Percentiles rank a stretch among this genome's conserved stretches.
Evolutionary conservation across 2,329 filamentous ascomycete species (phyloP).

Genomic region (Fusarium oxysporum): DNA sequence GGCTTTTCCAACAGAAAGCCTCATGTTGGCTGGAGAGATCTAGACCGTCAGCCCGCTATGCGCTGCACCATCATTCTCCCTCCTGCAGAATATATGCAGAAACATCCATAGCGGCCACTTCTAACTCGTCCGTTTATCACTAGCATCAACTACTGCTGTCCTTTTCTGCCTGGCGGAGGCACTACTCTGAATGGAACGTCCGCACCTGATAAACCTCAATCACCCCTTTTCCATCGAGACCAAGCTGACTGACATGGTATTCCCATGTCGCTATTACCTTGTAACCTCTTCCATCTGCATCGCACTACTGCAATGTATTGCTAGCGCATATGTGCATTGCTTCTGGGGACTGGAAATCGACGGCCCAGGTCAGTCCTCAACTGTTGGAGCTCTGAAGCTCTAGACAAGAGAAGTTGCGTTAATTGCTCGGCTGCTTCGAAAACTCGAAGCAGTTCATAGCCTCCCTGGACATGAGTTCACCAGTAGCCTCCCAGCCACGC

Average conservation of each 20-base stretch:
- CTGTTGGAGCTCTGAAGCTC: slow-evolving; percentile 2
- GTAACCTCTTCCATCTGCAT: slow-evolving; percentile 35
- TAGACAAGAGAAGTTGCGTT: not conserved
- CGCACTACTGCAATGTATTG: slow-evolving; percentile 42
- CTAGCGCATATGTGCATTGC: slow-evolving; percentile 37
- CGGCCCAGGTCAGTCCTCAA: slow-evolving; percentile 31
- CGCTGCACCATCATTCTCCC: slow-evolving; percentile 25
- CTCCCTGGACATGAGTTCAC: not conserved
- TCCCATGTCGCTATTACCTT: slow-evolving; percentile 29
- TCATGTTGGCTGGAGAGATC: slow-evolving; percentile 17
- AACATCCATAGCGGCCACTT: slow-evolving; percentile 21
- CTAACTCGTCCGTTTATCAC: slow-evolving; percentile 12
- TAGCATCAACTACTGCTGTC: slow-evolving; percentile 14
- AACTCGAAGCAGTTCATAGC: not conserved
- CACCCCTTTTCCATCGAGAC: slow-evolving; percentile 36
- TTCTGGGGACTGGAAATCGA: slow-evolving; percentile 31
- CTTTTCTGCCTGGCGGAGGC: not conserved
- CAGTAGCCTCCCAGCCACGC: not conserved
- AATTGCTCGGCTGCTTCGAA: not conserved
- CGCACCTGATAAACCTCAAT: slow-evolving; percentile 16
- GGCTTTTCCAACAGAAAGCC: slow-evolving; percentile 8
- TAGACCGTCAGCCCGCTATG: slow-evolving; percentile 30
- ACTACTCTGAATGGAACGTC: slow-evolving; percentile 21
- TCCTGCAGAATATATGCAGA: slow-evolving; percentile 33
- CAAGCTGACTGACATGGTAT: slow-evolving; percentile 22